Base-by-base conservation (phyloP, 129 eudicot species). In the Escallonia rubra region DNA sequence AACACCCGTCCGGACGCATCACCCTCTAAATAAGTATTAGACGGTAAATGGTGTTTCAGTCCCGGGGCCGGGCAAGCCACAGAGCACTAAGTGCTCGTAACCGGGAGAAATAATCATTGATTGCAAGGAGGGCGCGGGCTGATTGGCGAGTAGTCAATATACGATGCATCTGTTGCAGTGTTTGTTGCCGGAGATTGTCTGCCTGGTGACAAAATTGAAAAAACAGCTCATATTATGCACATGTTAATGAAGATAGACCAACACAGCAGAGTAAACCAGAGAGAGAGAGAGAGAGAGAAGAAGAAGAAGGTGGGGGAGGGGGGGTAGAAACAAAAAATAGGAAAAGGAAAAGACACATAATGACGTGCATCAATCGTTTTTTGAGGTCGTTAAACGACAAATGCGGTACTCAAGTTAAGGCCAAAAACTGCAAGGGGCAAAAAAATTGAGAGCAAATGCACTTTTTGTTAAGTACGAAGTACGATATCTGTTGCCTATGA, bases 61-160 rank as follows among this genome's bases (percentile, higher is more conserved):
- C 95, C 56, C 95, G 75, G 67, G 95, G 95, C 34, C 95, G 85
- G 43, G 95, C 95, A 42, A 87, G 95, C 95, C 95, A 87, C 10
- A 87, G 82, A 41, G 95, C 83, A 79, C 95, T 87, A 6, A 87
- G 76, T 66, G 89, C 89, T 69, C 95, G 85, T 50, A 87, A 85
- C 66, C 95, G 74, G 46, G 90, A 83, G 58, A 83, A 87, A 73
- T 87, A 87, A 63, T 83, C 95, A 49, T 76, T 79, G 44, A 87
- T 87, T 9, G 87, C 89, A 62, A 87, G 74, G 52, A 87, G 79
- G 4, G 95, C 95, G 49, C 95, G 81, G 57, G 95, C 95, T 52
- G 95, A 83, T 65, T 87, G 95, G 15, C 87, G 82, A 9, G 95
- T 87, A 43, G 95, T 87, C 67, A 87, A 65, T 72, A 83, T 81